Evolutionary conservation across 106 monocot species (phyloP).

Genomic region (Chionographis japonica): DNA sequence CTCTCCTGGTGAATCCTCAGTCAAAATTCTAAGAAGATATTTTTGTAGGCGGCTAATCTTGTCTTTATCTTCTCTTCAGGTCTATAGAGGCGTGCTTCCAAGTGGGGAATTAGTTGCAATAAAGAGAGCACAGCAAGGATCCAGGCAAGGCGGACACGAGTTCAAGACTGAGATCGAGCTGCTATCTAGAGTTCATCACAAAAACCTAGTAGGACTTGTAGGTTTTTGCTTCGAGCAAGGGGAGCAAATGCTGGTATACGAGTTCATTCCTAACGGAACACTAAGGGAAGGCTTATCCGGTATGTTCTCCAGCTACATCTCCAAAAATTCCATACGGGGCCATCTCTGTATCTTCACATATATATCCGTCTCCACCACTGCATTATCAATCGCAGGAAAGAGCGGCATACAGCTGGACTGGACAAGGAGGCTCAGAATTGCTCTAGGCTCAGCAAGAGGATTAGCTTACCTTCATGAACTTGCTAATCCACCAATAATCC

Average conservation of each 20-base stretch:
- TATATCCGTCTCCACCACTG: too few relatives aligned
- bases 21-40: too few relatives aligned
- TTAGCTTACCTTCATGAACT: conserved; percentile 91
- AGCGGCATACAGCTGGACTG: conserved; percentile 45
- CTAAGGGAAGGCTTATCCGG: conserved; percentile 67
- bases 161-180: conserved; percentile 97
- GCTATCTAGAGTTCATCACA: conserved; percentile 83
- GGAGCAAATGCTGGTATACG: conserved; percentile 91
- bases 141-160: conserved; percentile 83
- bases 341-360: background rate
- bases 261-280: conserved; percentile 79
- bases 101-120: conserved; percentile 70
- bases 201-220: conserved; percentile 70
- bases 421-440: conserved; percentile 49
- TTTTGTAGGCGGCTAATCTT: background rate
- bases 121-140: conserved; percentile 75
- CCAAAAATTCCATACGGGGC: background rate
- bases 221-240: conserved; percentile 91
- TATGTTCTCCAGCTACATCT: background rate
- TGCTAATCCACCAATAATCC: conserved; percentile 89
- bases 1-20: too few relatives aligned
- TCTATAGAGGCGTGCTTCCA: conserved; percentile 68
- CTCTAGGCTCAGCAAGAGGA: conserved; percentile 72
- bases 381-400: conserved; percentile 7
- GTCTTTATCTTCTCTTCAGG: conserved; percentile 25